phyloP scores from a whole-genome alignment of 2,329 filamentous ascomycete species.

The Monosporascus sp. region DNA sequence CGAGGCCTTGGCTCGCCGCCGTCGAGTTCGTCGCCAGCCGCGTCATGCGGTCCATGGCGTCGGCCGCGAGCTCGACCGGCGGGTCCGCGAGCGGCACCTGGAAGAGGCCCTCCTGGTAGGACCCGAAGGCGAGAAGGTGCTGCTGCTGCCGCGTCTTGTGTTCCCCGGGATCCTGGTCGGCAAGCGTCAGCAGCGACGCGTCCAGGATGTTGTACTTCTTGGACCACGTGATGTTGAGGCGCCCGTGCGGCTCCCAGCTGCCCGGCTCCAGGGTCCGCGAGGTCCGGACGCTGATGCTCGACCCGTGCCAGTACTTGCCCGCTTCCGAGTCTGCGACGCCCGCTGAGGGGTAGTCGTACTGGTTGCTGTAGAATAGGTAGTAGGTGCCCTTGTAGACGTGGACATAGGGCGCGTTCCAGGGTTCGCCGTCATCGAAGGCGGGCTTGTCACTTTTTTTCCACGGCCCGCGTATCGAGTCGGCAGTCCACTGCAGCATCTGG shows the following conservation, averaged over 20 bases:
- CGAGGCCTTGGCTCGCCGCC: neutral
- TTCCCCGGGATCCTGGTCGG: conserved; percentile 1
- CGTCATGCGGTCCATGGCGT: conserved; percentile 7
- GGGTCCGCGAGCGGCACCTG: conserved; percentile 16
- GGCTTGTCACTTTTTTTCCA: conserved; percentile 13
- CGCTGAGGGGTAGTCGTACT: conserved; percentile 12
- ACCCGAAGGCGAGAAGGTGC: conserved; percentile 16
- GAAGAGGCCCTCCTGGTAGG: conserved; percentile 20
- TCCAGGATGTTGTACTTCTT: conserved; percentile 19
- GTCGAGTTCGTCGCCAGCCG: conserved; percentile 18
- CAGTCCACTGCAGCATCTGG: conserved; percentile 8
- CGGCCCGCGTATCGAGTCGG: conserved; percentile 16
- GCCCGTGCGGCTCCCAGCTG: conserved; percentile 12
- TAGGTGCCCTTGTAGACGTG: conserved; percentile 14
- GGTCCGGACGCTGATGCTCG: conserved; percentile 11
- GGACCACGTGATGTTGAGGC: conserved; percentile 16
- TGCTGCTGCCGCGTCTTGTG: neutral
- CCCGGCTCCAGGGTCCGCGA: conserved; percentile 15
- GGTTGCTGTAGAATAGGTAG: conserved; percentile 18
- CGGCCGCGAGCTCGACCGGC: conserved; percentile 8
- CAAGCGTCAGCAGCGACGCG: conserved; percentile 11
- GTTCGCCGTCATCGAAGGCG: conserved; percentile 9
- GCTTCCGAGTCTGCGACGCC: conserved; percentile 12
- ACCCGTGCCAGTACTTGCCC: conserved; percentile 9
- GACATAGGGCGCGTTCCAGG: conserved; percentile 14